These are phyloP conservation scores for Lentinus polychrous DNA, from an alignment of 1,284 basidiomycete species.

Conservation along the genomic window DNA sequence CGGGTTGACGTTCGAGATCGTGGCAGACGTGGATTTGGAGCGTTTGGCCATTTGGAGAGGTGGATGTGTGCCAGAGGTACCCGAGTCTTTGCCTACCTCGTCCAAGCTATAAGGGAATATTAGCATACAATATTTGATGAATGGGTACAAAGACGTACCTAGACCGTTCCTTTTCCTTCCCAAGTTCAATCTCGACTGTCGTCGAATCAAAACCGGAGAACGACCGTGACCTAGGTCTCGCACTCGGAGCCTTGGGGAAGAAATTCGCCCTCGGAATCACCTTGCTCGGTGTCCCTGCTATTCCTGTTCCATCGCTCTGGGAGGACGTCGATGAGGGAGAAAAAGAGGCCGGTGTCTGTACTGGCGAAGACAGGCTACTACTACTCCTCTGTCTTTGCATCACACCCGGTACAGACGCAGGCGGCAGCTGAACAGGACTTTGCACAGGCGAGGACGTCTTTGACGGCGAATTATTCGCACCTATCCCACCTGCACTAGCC, in stretches of 20 bases:
- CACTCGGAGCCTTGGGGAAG: slow-evolving; percentile 42
- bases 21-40: slow-evolving; percentile 22
- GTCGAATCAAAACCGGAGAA: slow-evolving; percentile 61
- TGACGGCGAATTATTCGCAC: neutral
- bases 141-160: slow-evolving; percentile 3
- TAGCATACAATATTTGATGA: too few relatives aligned
- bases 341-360: neutral
- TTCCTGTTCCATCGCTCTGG: neutral
- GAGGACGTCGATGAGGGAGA: neutral
- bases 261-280: slow-evolving; percentile 56
- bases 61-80: slow-evolving; percentile 6
- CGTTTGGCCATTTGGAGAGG: slow-evolving; percentile 12
- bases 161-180: slow-evolving; percentile 22
- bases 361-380: neutral
- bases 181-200: slow-evolving; percentile 23
- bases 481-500: neutral
- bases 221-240: slow-evolving; percentile 62
- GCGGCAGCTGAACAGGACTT: neutral
- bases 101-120: neutral
- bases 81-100: neutral
- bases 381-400: neutral
- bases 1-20: slow-evolving; percentile 13
- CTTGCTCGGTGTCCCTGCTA: slow-evolving; percentile 11
- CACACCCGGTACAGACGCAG: neutral
- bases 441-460: neutral